Percentiles rank a stretch among this genome's conserved stretches.
Conservation (phyloP, 2,329 filamentous ascomycete genomes). For the Botryosphaeria dothidea region DNA sequence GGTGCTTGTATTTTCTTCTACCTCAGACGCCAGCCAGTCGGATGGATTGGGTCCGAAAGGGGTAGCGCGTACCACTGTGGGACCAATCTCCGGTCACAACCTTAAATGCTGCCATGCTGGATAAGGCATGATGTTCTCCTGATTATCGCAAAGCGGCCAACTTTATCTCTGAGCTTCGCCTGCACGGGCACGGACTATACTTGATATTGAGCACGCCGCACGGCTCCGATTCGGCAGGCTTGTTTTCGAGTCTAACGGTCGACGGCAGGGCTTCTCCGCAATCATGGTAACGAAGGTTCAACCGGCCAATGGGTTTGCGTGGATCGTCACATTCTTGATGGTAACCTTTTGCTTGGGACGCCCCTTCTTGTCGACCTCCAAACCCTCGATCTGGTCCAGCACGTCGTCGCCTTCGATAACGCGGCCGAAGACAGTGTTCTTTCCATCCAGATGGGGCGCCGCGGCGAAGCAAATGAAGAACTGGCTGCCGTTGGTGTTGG, state of each 20-base stretch:
- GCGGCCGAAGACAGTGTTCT: constrained; percentile 82
- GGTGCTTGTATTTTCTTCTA: constrained; percentile 1
- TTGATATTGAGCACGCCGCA: background rate
- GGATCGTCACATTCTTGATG: constrained; percentile 71
- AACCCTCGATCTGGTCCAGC: constrained; percentile 68
- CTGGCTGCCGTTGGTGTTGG: constrained; percentile 73
- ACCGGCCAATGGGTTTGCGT: constrained; percentile 75
- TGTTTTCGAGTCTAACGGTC: background rate
- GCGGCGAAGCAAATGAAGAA: constrained; percentile 81
- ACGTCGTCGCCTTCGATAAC: constrained; percentile 60
- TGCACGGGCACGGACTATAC: background rate
- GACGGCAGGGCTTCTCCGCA: background rate
- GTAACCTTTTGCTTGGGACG: constrained; percentile 66
- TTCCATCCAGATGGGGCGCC: constrained; percentile 77
- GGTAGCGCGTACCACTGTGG: background rate
- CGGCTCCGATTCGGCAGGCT: background rate
- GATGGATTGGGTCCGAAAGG: background rate
- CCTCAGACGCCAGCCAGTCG: background rate
- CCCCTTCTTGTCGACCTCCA: constrained; percentile 77
- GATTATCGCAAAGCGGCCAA: background rate
- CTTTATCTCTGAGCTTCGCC: background rate
- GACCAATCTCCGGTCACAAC: constrained; percentile 5
- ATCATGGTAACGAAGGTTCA: constrained; percentile 28
- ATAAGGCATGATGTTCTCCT: background rate
- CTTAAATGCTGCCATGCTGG: background rate